Percentiles rank a stretch among this genome's conserved stretches.
Evolutionary conservation across 208 protist species (phyloP).

Genomic region (Wallacemonas sp.): DNA sequence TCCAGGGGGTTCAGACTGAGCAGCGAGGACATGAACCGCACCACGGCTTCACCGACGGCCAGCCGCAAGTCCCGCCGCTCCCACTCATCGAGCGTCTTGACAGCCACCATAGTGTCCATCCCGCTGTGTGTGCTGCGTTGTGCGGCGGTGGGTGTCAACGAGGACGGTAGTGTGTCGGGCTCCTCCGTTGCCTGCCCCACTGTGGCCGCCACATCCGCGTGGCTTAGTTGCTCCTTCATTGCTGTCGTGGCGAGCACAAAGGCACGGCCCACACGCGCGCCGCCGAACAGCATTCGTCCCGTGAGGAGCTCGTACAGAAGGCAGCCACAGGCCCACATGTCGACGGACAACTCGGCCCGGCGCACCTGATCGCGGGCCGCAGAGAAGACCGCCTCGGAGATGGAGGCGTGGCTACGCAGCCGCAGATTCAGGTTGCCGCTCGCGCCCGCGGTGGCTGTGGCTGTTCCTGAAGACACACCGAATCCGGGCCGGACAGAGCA

Average conservation of each 20-base stretch:
- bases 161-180: not conserved
- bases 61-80: constrained; percentile 39
- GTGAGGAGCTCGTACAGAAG: constrained; percentile 84
- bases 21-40: constrained; percentile 50
- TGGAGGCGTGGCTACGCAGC: not conserved
- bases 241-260: constrained; percentile 37
- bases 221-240: not conserved
- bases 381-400: constrained; percentile 11
- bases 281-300: constrained; percentile 78
- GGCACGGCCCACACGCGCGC: constrained; percentile 53
- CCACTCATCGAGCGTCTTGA: constrained; percentile 42
- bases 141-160: not conserved
- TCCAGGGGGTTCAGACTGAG: constrained; percentile 61
- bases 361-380: constrained; percentile 26
- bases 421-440: not conserved
- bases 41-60: constrained; percentile 40
- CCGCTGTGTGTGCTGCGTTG: not conserved
- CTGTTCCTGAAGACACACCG: not conserved
- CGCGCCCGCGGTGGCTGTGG: not conserved
- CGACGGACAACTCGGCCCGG: constrained; percentile 59
- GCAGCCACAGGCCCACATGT: constrained; percentile 85
- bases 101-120: not conserved
- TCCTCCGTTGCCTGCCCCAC: not conserved
- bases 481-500: not conserved
- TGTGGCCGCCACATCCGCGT: constrained; percentile 7